phyloP scores from a whole-genome alignment of 805 yeast species.

The Hanseniaspora singularis region DNA sequence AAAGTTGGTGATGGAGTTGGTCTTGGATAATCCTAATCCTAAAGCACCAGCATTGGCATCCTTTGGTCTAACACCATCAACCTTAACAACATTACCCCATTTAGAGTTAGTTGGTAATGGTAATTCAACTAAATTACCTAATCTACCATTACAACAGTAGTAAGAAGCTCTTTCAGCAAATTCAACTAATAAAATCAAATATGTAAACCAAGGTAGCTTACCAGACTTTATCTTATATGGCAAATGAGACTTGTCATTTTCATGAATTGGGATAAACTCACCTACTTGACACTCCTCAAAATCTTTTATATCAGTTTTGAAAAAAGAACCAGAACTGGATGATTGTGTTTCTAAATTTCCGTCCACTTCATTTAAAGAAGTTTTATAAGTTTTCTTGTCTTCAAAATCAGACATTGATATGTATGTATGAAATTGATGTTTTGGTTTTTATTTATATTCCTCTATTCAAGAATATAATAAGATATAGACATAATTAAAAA shows the following conservation, averaged over 20 bases:
- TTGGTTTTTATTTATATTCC: too few species aligned
- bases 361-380: too few species aligned
- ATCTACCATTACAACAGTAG: constrained; percentile 65
- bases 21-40: constrained; percentile 46
- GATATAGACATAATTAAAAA: too few species aligned
- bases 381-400: too few species aligned
- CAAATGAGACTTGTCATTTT: constrained; percentile 41
- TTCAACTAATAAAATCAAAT: constrained; percentile 54
- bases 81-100: constrained; percentile 22
- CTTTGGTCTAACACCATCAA: constrained; percentile 15
- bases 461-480: too few species aligned
- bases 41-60: constrained; percentile 39
- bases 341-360: not conserved
- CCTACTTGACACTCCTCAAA: constrained; percentile 17
- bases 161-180: constrained; percentile 71
- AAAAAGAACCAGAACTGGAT: not conserved
- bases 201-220: constrained; percentile 35
- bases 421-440: too few species aligned
- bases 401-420: too few species aligned
- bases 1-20: constrained; percentile 61
- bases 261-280: constrained; percentile 34
- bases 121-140: constrained; percentile 68
- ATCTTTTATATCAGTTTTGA: too few species aligned
- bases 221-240: constrained; percentile 40
- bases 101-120: constrained; percentile 31